These are phyloP conservation scores for Trichosanthes truncata DNA, from an alignment of 306 rosid genomes.

Conservation along the genomic window DNA sequence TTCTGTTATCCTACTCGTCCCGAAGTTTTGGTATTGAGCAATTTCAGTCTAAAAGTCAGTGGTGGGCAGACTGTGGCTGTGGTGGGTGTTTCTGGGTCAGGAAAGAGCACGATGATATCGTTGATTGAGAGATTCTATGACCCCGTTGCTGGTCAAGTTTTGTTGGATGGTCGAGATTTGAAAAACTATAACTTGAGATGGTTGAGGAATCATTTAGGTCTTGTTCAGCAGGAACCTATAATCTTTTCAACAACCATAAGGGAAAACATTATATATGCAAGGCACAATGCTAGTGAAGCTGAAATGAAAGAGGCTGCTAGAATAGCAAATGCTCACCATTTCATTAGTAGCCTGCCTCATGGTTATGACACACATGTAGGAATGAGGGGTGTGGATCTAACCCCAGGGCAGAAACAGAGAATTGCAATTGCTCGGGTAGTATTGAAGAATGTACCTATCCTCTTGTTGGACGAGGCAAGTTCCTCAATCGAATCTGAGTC, in stretches of 20 bases:
- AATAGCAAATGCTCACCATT: slow-evolving; percentile 98
- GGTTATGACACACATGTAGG: slow-evolving; percentile 99
- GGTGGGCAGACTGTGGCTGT: slow-evolving; percentile 98
- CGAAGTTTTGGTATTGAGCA: slow-evolving; percentile 85
- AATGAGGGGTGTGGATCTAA: slow-evolving; percentile 97
- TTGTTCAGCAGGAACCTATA: slow-evolving; percentile 98
- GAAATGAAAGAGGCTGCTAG: slow-evolving; percentile 98
- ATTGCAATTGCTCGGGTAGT: slow-evolving; percentile 95
- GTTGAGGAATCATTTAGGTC: slow-evolving; percentile 94
- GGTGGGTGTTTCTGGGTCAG: slow-evolving; percentile 98
- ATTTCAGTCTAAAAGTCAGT: slow-evolving; percentile 83
- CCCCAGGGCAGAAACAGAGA: slow-evolving; percentile 99
- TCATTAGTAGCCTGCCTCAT: slow-evolving; percentile 94
- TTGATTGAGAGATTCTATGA: slow-evolving; percentile 92
- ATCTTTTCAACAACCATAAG: slow-evolving; percentile 93
- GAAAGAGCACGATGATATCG: slow-evolving; percentile 95
- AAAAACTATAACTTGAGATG: slow-evolving; percentile 86
- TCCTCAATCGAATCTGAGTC: slow-evolving; percentile 97
- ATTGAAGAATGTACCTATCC: slow-evolving; percentile 89
- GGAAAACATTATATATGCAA: slow-evolving; percentile 94
- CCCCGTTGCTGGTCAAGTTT: slow-evolving; percentile 96
- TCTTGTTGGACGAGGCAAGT: slow-evolving; percentile 95
- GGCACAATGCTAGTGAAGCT: slow-evolving; percentile 98
- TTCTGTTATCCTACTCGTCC: slow-evolving; percentile 98
- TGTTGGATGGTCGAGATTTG: slow-evolving; percentile 89